Evolutionary conservation across 495 filamentous ascomycete genomes (phyloP), one percentile per base, ranked within the genome.

Genomic region (Parachaetomium inaequale): DNA sequence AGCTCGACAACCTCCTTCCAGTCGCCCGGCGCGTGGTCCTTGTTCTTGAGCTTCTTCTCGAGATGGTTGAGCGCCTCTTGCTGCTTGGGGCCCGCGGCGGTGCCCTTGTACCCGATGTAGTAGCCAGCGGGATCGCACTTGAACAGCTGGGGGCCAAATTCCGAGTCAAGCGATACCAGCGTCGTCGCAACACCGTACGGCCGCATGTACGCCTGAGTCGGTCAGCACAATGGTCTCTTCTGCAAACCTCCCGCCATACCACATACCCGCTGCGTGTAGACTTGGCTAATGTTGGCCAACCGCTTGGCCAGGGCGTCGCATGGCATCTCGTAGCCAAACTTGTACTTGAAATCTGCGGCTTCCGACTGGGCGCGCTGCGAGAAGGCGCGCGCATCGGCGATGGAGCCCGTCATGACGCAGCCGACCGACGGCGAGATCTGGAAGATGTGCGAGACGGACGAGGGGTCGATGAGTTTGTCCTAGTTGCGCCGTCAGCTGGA

Each of bases 11-110:
- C 94, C 62, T 98, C 94, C 79, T 97, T 90, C 95, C 95, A 98
- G 76, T 79, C 88, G 62, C 94, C 94, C 8, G 91, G 86, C 31
- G 94, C 94, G 70, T 83, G 84, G 75, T 98, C 93, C 88, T 96
- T 96, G 87, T 96, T 96, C 85, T 98, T 98, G 78, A 98, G 86
- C 84, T 96, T 97, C 88, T 97, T 97, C 85, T 98, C 94, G 55
- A 98, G 81, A 71, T 92, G 88, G 74, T 98, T 98, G 72, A 96
- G 85, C 66, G 94, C 94, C 82, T 98, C 94, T 75, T 98, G 94
- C 57, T 96, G 91, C 79, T 98, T 98, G 52, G 94, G 94, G 6
- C 94, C 94, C 2, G 94, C 92, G 49, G 94, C 91, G 11, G 94
- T 97, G 56, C 91, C 94, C 81, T 98, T 98, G 86, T 96, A 98